A percentile compares a stretch with the other conserved stretches of the same genome.
phyloP scores from a whole-genome alignment of 164 flowering plant species.

The Chimonanthus salicifolius region DNA sequence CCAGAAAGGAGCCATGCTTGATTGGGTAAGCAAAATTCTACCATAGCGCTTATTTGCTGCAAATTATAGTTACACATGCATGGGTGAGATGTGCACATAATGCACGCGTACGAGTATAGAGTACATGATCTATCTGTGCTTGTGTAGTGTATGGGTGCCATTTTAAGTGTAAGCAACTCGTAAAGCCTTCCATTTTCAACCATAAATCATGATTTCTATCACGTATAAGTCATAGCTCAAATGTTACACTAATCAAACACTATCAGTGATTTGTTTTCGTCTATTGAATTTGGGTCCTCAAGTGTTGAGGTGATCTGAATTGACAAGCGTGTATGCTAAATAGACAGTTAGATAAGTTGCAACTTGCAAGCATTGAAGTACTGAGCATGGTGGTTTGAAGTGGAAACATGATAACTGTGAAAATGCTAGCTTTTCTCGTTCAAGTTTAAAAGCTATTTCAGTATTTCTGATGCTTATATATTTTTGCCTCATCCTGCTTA shows the following conservation, averaged over 20 bases:
- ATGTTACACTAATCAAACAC: background rate
- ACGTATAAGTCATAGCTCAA: background rate
- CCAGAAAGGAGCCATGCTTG: constrained; percentile 86
- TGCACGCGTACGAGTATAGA: background rate
- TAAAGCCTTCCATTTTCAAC: background rate
- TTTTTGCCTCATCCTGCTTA: too few relatives aligned
- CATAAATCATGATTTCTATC: background rate
- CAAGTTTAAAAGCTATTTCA: background rate
- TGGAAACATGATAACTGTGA: background rate
- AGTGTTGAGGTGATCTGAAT: background rate
- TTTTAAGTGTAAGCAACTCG: background rate
- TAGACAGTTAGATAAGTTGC: background rate
- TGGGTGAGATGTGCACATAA: background rate
- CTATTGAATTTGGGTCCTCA: background rate
- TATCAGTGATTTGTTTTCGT: background rate
- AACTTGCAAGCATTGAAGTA: background rate
- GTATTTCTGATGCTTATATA: background rate
- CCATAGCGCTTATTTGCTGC: background rate
- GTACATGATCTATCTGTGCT: background rate
- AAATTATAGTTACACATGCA: background rate
- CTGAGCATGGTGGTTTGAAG: background rate
- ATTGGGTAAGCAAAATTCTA: constrained; percentile 47
- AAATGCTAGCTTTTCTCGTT: background rate
- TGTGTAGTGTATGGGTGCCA: background rate
- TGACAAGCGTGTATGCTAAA: background rate